phyloP scores from a whole-genome alignment of 2,329 filamentous ascomycete species.

The Alternaria rosae region DNA sequence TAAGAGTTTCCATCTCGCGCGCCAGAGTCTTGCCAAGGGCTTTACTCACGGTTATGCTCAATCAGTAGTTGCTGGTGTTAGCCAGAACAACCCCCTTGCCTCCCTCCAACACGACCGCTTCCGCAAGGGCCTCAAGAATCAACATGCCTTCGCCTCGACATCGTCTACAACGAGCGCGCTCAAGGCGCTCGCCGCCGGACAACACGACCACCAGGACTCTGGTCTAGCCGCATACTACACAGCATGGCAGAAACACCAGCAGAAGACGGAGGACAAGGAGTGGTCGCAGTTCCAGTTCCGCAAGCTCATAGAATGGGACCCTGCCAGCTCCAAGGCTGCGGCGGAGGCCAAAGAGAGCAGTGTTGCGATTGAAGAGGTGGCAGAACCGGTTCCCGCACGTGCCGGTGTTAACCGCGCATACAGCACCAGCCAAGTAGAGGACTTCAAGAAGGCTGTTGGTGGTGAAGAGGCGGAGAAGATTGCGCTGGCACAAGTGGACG shows the following conservation, averaged over 20 bases:
- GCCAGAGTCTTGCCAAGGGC: slow-evolving; percentile 95
- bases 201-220: slow-evolving; percentile 49
- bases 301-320: slow-evolving; percentile 89
- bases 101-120: slow-evolving; percentile 58
- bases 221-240: slow-evolving; percentile 91
- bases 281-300: slow-evolving; percentile 93
- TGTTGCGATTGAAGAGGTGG: slow-evolving; percentile 39
- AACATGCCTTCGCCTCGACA: slow-evolving; percentile 73
- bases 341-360: slow-evolving; percentile 50
- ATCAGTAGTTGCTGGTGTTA: slow-evolving; percentile 88
- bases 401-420: slow-evolving; percentile 57
- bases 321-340: slow-evolving; percentile 50
- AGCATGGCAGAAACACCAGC: slow-evolving; percentile 82
- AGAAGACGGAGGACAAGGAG: slow-evolving; percentile 72
- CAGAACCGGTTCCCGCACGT: slow-evolving; percentile 38
- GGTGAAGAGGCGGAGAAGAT: slow-evolving; percentile 58
- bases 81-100: slow-evolving; percentile 65
- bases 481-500: slow-evolving; percentile 82
- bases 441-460: slow-evolving; percentile 64
- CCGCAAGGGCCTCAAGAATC: slow-evolving; percentile 66
- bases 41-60: slow-evolving; percentile 98
- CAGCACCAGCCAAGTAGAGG: slow-evolving; percentile 65
- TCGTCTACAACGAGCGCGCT: slow-evolving; percentile 46
- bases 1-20: slow-evolving; percentile 84
- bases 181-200: slow-evolving; percentile 40